Conservation (phyloP, 345 rosid genomes). For the Pistacia vera region DNA sequence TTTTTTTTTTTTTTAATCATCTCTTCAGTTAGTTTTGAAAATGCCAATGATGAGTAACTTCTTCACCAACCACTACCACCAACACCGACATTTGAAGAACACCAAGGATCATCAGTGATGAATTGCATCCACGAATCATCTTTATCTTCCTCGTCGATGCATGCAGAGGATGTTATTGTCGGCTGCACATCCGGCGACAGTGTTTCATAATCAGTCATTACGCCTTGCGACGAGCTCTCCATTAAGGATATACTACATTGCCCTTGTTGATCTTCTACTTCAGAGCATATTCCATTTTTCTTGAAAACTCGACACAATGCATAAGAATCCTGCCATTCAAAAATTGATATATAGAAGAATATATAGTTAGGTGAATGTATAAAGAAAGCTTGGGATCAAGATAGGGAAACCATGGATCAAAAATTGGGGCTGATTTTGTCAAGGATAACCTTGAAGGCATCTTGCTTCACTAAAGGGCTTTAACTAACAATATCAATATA, state of each 20-base stretch:
- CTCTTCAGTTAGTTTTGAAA: conserved; percentile 19
- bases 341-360: not conserved
- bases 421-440: not conserved
- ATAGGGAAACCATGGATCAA: not conserved
- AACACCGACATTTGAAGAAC: conserved; percentile 43
- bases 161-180: conserved; percentile 35
- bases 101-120: conserved; percentile 92
- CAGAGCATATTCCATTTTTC: conserved; percentile 81
- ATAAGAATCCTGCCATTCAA: conserved; percentile 63
- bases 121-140: conserved; percentile 99
- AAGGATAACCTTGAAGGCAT: not conserved
- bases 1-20: not conserved
- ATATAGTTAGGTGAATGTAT: not conserved
- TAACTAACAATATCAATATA: not conserved
- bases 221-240: conserved; percentile 44
- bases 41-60: conserved; percentile 18
- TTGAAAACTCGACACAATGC: conserved; percentile 96
- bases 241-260: conserved; percentile 47
- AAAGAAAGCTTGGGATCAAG: not conserved
- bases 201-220: conserved; percentile 45
- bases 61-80: conserved; percentile 17
- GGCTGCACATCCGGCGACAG: conserved; percentile 73
- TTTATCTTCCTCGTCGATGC: conserved; percentile 61
- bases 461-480: not conserved
- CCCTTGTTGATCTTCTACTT: conserved; percentile 63